These are phyloP conservation scores for Filobasidium wieringae DNA, from an alignment of 768 basidiomycete genomes.

Conservation along the genomic window DNA sequence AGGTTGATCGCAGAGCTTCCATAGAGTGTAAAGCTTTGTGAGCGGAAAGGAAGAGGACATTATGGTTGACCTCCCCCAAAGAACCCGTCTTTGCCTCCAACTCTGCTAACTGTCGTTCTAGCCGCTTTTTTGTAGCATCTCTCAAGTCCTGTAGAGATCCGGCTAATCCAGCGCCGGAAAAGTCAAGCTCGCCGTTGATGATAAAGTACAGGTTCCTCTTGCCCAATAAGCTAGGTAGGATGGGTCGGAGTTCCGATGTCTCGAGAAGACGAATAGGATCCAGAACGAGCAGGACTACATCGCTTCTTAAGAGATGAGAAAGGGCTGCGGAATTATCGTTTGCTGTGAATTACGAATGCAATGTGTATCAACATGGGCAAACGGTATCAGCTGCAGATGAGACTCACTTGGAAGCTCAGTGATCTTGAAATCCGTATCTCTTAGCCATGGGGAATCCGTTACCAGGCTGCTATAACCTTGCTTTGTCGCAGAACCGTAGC, in stretches of 20 bases:
- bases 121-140: not conserved
- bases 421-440: conserved; percentile 17
- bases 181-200: conserved; percentile 21
- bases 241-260: conserved; percentile 4
- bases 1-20: not conserved
- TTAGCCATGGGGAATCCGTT: conserved; percentile 22
- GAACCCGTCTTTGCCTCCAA: not conserved
- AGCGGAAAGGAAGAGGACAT: not conserved
- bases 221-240: conserved; percentile 9
- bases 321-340: conserved; percentile 14
- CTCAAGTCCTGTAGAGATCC: not conserved
- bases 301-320: conserved; percentile 14
- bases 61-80: not conserved
- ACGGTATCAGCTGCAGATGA: not conserved
- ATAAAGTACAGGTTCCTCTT: conserved; percentile 16
- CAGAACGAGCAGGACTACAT: conserved; percentile 22
- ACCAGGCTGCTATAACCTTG: not conserved
- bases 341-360: conserved; percentile 1
- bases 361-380: not conserved
- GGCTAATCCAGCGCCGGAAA: not conserved
- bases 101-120: not conserved
- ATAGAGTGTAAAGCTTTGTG: not conserved
- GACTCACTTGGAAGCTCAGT: conserved; percentile 22
- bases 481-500: not conserved
- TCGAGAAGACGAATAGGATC: conserved; percentile 29